Evolutionary conservation across 1,284 basidiomycete species (phyloP), one percentile per base, ranked within the genome.

Genomic region (Rhodotorula mucilaginosa): DNA sequence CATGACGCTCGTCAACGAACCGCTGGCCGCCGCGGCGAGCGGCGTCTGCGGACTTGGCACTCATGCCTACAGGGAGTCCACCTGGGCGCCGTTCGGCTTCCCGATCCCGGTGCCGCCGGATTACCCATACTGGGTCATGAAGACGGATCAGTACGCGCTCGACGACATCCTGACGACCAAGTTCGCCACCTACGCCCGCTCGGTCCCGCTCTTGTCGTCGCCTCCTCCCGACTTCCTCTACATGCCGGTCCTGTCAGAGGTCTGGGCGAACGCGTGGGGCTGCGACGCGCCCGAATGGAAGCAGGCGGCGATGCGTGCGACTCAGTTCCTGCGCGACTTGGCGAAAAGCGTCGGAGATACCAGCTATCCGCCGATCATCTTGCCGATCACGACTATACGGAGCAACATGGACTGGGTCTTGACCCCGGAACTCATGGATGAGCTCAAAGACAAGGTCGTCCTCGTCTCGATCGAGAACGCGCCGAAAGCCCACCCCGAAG

Each of bases 401-500:
- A 71, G 69, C 64, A 65, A 74, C 34, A 39, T 76, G 34, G 74
- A 74, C 58, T 23, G 29, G 21, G 58, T 76, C 23, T 67, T 76
- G 23, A 70, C 68, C 26, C 72, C 72, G 2, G 68, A 74, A 51
- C 44, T 76, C 23, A 76, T 76, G 74, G 66, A 68, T 29, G 72
- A 76, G 66, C 51, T 76, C n/a, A 68, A 69, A 57, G 72, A 76
- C 59, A 64, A 47, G 44, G 66, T 76, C 48, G 54, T 76, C 26
- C 52, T 76, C 34, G 72, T 76, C 44, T 76, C 74, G 58, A 76
- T 76, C 54, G 74, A 76, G 68, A 67, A 66, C 26, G 74, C 74
- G 26, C 74, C 74, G 1, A 72, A 74, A 58, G 57, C 3, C 16
- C 47, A 70, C 46, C 19, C 34, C 31, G 74, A 76, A 48, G 68